Percentiles rank a stretch among this genome's conserved stretches.
Conservation (phyloP, 1,284 basidiomycete species). For the Cryptococcus floricola region DNA sequence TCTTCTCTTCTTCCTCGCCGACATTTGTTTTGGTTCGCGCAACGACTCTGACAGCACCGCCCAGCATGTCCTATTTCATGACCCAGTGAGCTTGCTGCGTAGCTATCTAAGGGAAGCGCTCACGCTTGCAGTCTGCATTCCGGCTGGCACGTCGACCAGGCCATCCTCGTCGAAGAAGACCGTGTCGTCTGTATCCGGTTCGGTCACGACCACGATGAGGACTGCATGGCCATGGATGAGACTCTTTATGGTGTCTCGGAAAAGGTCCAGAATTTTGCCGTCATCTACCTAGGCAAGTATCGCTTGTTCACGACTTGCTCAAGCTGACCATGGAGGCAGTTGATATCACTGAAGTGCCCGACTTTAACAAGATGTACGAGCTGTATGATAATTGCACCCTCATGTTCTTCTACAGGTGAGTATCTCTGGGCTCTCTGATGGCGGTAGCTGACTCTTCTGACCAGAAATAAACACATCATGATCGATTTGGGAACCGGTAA, state of each 20-base stretch:
- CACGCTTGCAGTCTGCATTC: constrained; percentile 61
- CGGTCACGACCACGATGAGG: constrained; percentile 89
- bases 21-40: too few species aligned
- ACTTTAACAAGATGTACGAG: constrained; percentile 81
- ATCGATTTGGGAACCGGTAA: constrained; percentile 99
- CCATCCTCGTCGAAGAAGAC: constrained; percentile 96
- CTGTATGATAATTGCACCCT: constrained; percentile 92
- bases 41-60: not conserved
- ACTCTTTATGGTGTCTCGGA: constrained; percentile 88
- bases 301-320: constrained; percentile 1
- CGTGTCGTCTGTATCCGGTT: constrained; percentile 92
- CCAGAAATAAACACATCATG: constrained; percentile 98
- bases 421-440: not conserved
- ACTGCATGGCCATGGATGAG: constrained; percentile 99
- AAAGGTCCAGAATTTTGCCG: constrained; percentile 97
- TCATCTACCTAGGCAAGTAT: constrained; percentile 69
- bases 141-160: constrained; percentile 94
- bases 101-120: not conserved
- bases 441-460: not conserved
- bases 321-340: constrained; percentile 46
- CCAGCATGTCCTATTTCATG: constrained; percentile 51
- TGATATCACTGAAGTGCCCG: constrained; percentile 95
- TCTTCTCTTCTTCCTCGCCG: not conserved
- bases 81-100: constrained; percentile 44
- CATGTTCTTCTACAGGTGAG: constrained; percentile 95